phyloP scores from a whole-genome alignment of 768 basidiomycete species.

The Boletus edulis region DNA sequence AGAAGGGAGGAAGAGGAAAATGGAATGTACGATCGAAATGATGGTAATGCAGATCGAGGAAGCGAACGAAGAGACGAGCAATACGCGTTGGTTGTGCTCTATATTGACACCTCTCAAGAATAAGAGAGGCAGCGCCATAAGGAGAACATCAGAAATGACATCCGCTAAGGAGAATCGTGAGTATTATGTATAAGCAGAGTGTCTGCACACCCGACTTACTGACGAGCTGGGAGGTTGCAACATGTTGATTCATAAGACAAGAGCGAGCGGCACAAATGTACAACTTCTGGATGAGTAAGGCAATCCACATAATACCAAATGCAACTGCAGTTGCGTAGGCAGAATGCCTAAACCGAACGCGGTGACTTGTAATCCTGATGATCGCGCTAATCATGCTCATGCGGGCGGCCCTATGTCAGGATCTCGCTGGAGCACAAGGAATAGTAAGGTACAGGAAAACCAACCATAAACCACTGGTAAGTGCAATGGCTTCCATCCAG shows the following conservation, averaged over 20 bases:
- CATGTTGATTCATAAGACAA: not conserved
- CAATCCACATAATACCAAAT: constrained; percentile 2
- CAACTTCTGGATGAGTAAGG: not conserved
- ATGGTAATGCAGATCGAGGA: constrained; percentile 14
- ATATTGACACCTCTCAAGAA: constrained; percentile 5
- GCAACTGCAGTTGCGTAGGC: not conserved
- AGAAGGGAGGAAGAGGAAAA: not conserved
- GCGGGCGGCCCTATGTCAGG: not conserved
- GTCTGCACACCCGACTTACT: not conserved
- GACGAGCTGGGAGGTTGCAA: not conserved
- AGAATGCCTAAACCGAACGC: not conserved
- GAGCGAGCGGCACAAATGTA: not conserved
- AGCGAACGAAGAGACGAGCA: constrained; percentile 8
- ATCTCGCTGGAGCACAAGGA: not conserved
- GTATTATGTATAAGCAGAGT: not conserved
- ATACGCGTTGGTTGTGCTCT: not conserved
- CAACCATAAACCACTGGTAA: not conserved
- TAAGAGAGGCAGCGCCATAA: constrained; percentile 4
- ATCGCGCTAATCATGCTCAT: constrained; percentile 4
- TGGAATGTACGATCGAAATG: constrained; percentile 5
- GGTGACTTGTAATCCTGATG: not conserved
- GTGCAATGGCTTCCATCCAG: not conserved
- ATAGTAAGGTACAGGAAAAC: not conserved
- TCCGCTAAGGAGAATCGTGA: constrained; percentile 6
- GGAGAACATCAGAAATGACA: constrained; percentile 4